Base-by-base conservation (phyloP, 306 rosid genomes). In the Trifolium subterraneum region DNA sequence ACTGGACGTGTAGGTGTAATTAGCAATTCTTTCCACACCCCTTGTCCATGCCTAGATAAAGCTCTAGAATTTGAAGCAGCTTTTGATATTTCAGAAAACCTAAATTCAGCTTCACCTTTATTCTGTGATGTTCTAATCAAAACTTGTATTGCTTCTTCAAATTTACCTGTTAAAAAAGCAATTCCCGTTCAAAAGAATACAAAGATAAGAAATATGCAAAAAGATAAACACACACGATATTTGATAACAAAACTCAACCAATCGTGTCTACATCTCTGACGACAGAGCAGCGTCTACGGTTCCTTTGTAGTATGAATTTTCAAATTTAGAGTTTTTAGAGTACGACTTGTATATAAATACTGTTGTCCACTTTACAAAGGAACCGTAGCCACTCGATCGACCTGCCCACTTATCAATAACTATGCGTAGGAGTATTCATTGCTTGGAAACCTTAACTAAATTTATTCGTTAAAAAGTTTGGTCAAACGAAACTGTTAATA, bases 21-120 rank as follows among this genome's bases (percentile, higher is more conserved):
- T 62, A 93, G 44, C 70, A 92, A 81, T 62, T 86, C 90, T 59
- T 80, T 88, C 98, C 98, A 90, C 61, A 82, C 66, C 66, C 94
- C 92, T 68, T 56, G 70, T 42, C 88, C 85, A 65, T 23, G 3
- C 33, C 16, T 56, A 56, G 62, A 22, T 20, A 4, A 19, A 20
- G 31, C 12, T 1, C 8, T 64, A 22, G 2, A 47, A 22, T 59
- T 42, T 5, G 62, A 23, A 6, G 89, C 86, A 9, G 92, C 92
- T 59, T 70, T 68, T 6, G 69, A 78, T 39, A 90, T 88, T 75
- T 87, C 90, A 3, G 74, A 51, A 2, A 90, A 84, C 73, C 92
- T 90, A 48, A 79, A 7, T 35, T 87, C 89, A 33, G 95, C 96
- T 83, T 93, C 98, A 15, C 65, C 82, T 72, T 73, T 80, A 15